Percentiles rank a stretch among this genome's conserved stretches.
Evolutionary conservation across 1,284 basidiomycete species (phyloP).

Genomic region (Leccinum pallidistipes): DNA sequence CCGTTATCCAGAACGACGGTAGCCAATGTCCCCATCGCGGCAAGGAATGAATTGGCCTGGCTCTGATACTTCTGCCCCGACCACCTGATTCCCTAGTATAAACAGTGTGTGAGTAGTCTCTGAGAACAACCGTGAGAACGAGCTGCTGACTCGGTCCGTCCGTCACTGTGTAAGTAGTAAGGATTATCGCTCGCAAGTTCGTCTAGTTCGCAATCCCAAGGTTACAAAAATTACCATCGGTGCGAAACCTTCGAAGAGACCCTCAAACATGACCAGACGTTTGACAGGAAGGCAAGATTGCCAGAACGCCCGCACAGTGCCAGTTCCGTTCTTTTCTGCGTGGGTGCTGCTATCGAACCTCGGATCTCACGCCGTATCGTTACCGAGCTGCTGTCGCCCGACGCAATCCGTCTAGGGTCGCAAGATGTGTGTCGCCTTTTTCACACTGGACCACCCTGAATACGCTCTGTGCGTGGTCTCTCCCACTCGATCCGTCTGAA

Average conservation of each 20-base stretch:
- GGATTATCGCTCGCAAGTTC: slow-evolving; percentile 3
- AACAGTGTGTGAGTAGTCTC: background rate
- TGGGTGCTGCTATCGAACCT: background rate
- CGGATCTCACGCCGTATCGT: slow-evolving; percentile 9
- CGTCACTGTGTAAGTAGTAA: background rate
- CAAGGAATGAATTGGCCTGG: background rate
- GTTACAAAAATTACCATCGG: slow-evolving; percentile 1
- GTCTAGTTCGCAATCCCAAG: background rate
- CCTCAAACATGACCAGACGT: slow-evolving; percentile 13
- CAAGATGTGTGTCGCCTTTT: slow-evolving; percentile 71
- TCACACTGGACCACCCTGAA: slow-evolving; percentile 69
- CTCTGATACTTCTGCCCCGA: background rate
- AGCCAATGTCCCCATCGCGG: slow-evolving; percentile 41
- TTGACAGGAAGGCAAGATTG: slow-evolving; percentile 5
- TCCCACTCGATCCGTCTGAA: background rate
- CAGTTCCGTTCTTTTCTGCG: background rate
- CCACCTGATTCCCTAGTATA: background rate
- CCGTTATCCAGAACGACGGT: slow-evolving; percentile 85
- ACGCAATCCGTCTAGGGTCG: background rate
- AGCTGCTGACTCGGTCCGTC: background rate
- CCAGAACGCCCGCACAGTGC: background rate
- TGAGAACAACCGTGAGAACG: slow-evolving; percentile 17
- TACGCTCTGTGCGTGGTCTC: slow-evolving; percentile 68
- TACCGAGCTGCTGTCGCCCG: slow-evolving; percentile 1
- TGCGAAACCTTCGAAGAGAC: slow-evolving; percentile 14